Percentiles rank a stretch among this genome's conserved stretches.
phyloP scores from a whole-genome alignment of 2,329 filamentous ascomycete genomes.

The Neofusicoccum parvum region DNA sequence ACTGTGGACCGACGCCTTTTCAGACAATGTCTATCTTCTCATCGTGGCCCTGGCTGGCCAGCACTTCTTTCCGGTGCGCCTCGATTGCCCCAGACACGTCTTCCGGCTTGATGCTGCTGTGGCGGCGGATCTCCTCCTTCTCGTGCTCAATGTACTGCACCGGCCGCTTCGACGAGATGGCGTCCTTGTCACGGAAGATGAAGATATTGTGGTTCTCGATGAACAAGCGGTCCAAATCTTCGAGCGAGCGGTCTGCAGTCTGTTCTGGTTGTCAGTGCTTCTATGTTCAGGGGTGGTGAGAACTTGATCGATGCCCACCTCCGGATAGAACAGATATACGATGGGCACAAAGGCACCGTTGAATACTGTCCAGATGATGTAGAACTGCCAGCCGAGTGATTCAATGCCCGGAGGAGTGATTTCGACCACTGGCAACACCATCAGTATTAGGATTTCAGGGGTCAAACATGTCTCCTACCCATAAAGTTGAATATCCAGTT shows the following conservation, averaged over 20 bases:
- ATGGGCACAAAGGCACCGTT: slow-evolving; percentile 54
- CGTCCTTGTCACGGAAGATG: slow-evolving; percentile 52
- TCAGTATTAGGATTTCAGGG: neutral
- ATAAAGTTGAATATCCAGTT: slow-evolving; percentile 55
- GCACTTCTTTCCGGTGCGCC: neutral
- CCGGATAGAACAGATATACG: slow-evolving; percentile 37
- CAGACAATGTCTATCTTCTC: slow-evolving; percentile 11
- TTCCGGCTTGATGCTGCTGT: slow-evolving; percentile 20
- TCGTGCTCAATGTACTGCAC: slow-evolving; percentile 53
- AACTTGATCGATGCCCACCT: slow-evolving; percentile 8
- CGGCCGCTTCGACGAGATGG: slow-evolving; percentile 49
- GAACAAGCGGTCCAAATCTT: slow-evolving; percentile 36
- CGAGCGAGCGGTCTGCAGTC: slow-evolving; percentile 33
- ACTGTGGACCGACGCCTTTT: neutral
- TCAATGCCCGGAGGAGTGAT: slow-evolving; percentile 50
- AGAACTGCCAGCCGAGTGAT: slow-evolving; percentile 45
- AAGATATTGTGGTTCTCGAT: slow-evolving; percentile 39
- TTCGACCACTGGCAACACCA: slow-evolving; percentile 35
- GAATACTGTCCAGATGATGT: slow-evolving; percentile 49
- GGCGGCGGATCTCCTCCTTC: slow-evolving; percentile 33
- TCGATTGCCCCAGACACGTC: slow-evolving; percentile 23
- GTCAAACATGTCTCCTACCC: slow-evolving; percentile 23
- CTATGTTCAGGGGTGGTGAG: too few relatives aligned
- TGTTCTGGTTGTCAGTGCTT: too few relatives aligned
- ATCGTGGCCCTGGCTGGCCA: neutral